Evolutionary conservation across 495 filamentous ascomycete species (phyloP).

Genomic region (Aspergillus bridgeri): DNA sequence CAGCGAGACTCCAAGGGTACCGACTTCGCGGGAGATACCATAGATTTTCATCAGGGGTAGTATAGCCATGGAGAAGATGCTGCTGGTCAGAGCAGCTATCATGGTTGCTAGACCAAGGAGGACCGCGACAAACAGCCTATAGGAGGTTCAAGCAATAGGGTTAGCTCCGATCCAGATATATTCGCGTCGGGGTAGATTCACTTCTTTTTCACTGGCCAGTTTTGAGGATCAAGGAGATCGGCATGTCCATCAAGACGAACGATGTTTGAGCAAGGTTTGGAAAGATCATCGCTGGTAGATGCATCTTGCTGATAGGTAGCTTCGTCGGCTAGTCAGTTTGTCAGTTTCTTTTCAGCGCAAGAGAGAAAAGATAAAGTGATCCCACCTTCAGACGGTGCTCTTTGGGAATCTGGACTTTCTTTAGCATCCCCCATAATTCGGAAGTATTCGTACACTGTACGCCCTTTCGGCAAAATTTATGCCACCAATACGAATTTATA

Average conservation of each 20-base stretch:
- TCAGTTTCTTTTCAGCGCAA: not conserved
- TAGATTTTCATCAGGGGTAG: slow-evolving; percentile 35
- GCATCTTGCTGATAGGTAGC: not conserved
- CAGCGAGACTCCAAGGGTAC: slow-evolving; percentile 54
- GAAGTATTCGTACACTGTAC: not conserved
- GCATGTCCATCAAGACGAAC: slow-evolving; percentile 1
- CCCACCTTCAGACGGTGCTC: not conserved
- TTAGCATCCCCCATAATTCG: not conserved
- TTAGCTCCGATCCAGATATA: not conserved
- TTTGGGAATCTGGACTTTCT: not conserved
- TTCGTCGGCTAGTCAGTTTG: not conserved
- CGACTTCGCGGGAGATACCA: slow-evolving; percentile 48
- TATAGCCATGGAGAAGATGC: slow-evolving; percentile 21
- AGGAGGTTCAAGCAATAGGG: slow-evolving; percentile 15
- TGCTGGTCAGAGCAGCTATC: slow-evolving; percentile 18
- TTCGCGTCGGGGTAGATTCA: not conserved
- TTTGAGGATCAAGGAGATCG: slow-evolving; percentile 13
- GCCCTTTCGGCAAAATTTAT: not conserved
- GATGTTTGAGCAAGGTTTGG: not conserved
- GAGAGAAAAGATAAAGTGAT: not conserved
- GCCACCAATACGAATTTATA: not conserved
- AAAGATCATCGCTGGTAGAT: not conserved
- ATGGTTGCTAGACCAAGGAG: slow-evolving; percentile 20
- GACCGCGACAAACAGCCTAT: slow-evolving; percentile 20
- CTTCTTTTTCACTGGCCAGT: slow-evolving; percentile 14